phyloP scores from a whole-genome alignment of 2,329 filamentous ascomycete species.

The Knoxdaviesia proteae region DNA sequence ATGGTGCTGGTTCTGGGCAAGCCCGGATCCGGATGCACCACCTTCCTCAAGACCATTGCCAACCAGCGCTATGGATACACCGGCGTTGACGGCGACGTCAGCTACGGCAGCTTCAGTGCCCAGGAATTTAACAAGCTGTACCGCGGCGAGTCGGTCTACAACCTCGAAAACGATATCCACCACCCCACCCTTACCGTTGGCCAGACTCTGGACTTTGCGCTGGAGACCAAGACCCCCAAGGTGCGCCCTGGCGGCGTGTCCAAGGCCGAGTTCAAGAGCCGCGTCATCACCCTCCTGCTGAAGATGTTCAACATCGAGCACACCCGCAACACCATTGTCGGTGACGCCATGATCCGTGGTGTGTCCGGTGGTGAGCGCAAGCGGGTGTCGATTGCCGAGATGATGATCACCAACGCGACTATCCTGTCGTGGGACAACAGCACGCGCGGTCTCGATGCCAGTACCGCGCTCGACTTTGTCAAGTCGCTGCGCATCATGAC shows the following conservation, averaged over 20 bases:
- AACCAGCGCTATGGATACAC: constrained; percentile 42
- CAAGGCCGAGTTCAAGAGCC: constrained; percentile 54
- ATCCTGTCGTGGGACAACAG: constrained; percentile 60
- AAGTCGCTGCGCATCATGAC: constrained; percentile 61
- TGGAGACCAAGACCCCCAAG: constrained; percentile 68
- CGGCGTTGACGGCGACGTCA: constrained; percentile 42
- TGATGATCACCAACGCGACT: constrained; percentile 55
- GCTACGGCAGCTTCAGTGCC: constrained; percentile 54
- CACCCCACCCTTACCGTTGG: constrained; percentile 71
- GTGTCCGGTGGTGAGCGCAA: constrained; percentile 64
- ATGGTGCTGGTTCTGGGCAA: constrained; percentile 71
- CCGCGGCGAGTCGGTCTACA: constrained; percentile 69
- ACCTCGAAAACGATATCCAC: constrained; percentile 71
- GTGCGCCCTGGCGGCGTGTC: constrained; percentile 57
- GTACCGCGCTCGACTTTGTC: constrained; percentile 44
- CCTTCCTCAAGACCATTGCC: constrained; percentile 46
- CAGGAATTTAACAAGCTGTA: constrained; percentile 49
- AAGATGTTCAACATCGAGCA: constrained; percentile 93
- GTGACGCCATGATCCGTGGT: constrained; percentile 61
- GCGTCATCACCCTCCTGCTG: constrained; percentile 52
- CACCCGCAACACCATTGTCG: constrained; percentile 66
- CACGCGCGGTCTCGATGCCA: constrained; percentile 47
- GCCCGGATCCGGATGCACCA: constrained; percentile 53
- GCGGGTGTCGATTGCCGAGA: constrained; percentile 65
- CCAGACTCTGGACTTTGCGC: constrained; percentile 67